Evolutionary conservation across 163 green algal species (phyloP).

Genomic region (Chloromonas sp.): DNA sequence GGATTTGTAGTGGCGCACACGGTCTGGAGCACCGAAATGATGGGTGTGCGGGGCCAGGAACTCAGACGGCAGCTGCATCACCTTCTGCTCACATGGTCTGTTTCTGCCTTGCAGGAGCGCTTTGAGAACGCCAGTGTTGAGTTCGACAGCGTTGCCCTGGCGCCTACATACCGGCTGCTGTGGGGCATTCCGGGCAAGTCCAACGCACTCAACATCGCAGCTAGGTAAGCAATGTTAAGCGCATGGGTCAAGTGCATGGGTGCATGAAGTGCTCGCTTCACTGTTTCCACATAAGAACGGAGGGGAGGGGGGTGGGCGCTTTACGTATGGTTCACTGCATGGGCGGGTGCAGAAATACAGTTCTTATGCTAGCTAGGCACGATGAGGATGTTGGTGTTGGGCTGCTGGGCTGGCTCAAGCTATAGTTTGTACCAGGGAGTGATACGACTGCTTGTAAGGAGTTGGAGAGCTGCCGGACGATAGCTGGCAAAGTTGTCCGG

Average conservation of each 20-base stretch:
- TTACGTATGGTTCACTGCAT: background rate
- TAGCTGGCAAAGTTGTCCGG: no score
- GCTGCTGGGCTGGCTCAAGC: no score
- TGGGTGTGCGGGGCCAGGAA: no score
- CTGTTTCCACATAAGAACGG: background rate
- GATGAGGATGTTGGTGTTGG: background rate
- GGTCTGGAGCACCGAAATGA: no score
- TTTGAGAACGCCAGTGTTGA: constrained; percentile 93
- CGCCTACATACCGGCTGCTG: constrained; percentile 87
- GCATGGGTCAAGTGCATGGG: background rate
- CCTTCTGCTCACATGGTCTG: no score
- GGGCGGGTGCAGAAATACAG: background rate
- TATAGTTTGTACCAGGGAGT: no score
- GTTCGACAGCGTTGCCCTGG: constrained; percentile 81
- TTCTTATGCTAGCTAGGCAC: background rate
- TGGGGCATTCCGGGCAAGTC: constrained; percentile 88
- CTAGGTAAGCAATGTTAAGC: background rate
- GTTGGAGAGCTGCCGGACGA: no score
- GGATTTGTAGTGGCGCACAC: no score
- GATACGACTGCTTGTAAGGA: no score
- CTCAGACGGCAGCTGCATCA: no score
- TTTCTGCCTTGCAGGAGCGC: background rate
- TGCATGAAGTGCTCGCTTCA: background rate
- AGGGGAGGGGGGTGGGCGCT: no score
- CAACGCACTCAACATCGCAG: constrained; percentile 90